Percentiles rank a stretch among this genome's conserved stretches.
Conservation (phyloP, 2,329 filamentous ascomycete genomes). For the Ascochyta clinopodiicola region DNA sequence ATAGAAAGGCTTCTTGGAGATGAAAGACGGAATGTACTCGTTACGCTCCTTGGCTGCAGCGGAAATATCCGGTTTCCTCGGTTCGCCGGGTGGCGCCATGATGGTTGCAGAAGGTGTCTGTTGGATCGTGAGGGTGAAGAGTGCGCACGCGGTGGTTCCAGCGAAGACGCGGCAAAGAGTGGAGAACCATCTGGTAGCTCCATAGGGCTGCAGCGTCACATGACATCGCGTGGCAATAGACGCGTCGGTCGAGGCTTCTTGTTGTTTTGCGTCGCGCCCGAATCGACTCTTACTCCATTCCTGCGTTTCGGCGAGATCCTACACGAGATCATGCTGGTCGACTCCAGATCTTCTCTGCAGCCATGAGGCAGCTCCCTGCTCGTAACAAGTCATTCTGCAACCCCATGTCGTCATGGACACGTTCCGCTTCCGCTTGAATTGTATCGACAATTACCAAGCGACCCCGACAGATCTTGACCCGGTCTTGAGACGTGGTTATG, state of each 20-base stretch:
- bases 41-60: slow-evolving; percentile 83
- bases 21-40: slow-evolving; percentile 97
- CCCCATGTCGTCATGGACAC: slow-evolving; percentile 63
- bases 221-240: slow-evolving; percentile 27
- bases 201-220: slow-evolving; percentile 43
- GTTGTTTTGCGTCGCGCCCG: neutral
- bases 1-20: slow-evolving; percentile 97
- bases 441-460: slow-evolving; percentile 92
- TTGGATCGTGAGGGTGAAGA: slow-evolving; percentile 1
- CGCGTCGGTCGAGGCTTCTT: slow-evolving; percentile 5
- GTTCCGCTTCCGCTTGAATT: slow-evolving; percentile 92
- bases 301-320: neutral
- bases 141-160: slow-evolving; percentile 4
- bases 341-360: slow-evolving; percentile 10
- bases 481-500: slow-evolving; percentile 70
- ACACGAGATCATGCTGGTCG: neutral
- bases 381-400: neutral
- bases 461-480: slow-evolving; percentile 82
- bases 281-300: slow-evolving; percentile 4
- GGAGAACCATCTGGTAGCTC: slow-evolving; percentile 26
- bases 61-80: slow-evolving; percentile 60
- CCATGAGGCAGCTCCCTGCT: slow-evolving; percentile 13
- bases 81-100: slow-evolving; percentile 56
- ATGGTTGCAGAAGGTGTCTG: slow-evolving; percentile 15
- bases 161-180: slow-evolving; percentile 18